phyloP scores from a whole-genome alignment of 768 basidiomycete genomes.

The Mycena vulgaris region DNA sequence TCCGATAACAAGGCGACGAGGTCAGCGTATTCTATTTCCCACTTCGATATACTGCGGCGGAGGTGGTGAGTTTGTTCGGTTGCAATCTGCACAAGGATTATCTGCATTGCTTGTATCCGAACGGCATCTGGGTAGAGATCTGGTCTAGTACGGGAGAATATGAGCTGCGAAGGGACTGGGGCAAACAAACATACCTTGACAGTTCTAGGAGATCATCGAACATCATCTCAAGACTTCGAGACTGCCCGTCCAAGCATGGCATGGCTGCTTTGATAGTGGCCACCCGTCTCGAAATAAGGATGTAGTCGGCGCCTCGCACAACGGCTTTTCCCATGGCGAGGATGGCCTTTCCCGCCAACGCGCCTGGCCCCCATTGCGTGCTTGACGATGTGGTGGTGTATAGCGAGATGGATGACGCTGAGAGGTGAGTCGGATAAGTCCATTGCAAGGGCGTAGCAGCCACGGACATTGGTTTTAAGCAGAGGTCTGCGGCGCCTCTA shows the following conservation, averaged over 20 bases:
- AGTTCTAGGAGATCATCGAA: not conserved
- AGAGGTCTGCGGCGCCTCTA: too few relatives aligned
- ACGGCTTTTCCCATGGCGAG: conserved; percentile 13
- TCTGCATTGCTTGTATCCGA: not conserved
- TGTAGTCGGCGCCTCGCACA: not conserved
- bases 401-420: not conserved
- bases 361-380: conserved; percentile 21
- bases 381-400: conserved; percentile 19
- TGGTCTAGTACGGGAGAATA: not conserved
- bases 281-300: not conserved
- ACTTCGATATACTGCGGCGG: not conserved
- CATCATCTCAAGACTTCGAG: not conserved
- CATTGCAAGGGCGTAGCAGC: too few relatives aligned
- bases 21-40: not conserved
- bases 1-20: not conserved
- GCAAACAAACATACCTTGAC: not conserved
- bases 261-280: not conserved
- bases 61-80: not conserved
- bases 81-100: not conserved
- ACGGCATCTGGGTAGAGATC: not conserved
- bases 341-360: conserved; percentile 15
- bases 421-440: too few relatives aligned
- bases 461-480: too few relatives aligned
- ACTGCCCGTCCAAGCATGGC: not conserved
- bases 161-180: not conserved